Evolutionary conservation across 768 basidiomycete genomes (phyloP), one percentile per base, ranked within the genome.

Genomic region (Leucogyrophana mollusca): DNA sequence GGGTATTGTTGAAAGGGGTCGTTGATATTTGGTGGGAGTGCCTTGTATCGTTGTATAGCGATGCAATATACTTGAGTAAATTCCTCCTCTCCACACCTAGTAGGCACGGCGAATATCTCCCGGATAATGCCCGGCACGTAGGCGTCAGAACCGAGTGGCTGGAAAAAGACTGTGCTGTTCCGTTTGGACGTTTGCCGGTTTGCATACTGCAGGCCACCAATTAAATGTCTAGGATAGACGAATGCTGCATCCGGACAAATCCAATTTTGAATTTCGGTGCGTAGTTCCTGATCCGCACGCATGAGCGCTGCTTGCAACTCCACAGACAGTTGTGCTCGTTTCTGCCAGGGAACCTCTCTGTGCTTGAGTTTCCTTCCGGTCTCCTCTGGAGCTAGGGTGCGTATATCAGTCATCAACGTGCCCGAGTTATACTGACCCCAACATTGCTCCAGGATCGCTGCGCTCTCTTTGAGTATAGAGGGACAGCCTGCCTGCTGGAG

Each of bases 1-100:
- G 22, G 17, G 17, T 50, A 50, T 2, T 16, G 25, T 34, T 25
- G 33, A 27, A 51, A 51, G 34, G 50, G 50, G 25, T 51, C 50
- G 3, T 27, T 2, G 18, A 46, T 24, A 5, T 23, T 33, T 4
- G 24, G 20, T 16, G 45, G 21, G 1, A 51, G 34, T 1, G 40
- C 39, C 42, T 41, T 41, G 50, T 51, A n/a, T 25, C 45, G 24
- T 23, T 16, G 24, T 24, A 40, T 14, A 3, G 18, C 27, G 3
- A 36, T 30, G 14, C 14, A 51, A 13, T 46, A 51, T 33, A 14
- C 22, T 2, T 27, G 14, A 7, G 13, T 30, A 30, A 7, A 30
- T n/a, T n/a, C n/a, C 27, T 30, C 27, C 27, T 41, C n/a, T 3
- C 30, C 27, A 6, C 40, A 13, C 4, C 17, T 21, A 10, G 36